Percentiles rank a stretch among this genome's conserved stretches.
Evolutionary conservation across 345 rosid species (phyloP).

Genomic region (Ceriops zippeliana): DNA sequence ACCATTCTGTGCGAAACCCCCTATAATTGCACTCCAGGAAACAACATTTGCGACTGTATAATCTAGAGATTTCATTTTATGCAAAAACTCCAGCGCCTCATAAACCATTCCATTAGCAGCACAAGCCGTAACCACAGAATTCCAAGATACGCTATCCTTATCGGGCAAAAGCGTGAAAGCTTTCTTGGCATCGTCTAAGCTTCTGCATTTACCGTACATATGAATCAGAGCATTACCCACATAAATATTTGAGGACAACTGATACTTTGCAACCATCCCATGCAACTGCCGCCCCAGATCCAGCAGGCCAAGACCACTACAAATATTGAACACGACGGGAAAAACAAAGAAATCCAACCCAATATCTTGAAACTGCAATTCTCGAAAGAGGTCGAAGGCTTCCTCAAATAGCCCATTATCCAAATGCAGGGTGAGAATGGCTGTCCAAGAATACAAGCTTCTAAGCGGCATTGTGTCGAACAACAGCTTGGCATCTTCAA

Average conservation of each 20-base stretch:
- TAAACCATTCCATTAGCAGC: conserved; percentile 27
- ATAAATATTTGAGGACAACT: conserved; percentile 18
- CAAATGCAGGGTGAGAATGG: conserved; percentile 14
- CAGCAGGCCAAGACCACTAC: conserved; percentile 14
- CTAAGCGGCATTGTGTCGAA: conserved; percentile 24
- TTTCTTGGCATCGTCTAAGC: conserved; percentile 22
- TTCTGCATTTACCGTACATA: conserved; percentile 30
- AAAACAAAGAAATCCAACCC: conserved; percentile 21
- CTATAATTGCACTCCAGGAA: conserved; percentile 61
- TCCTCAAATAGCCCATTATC: conserved; percentile 17
- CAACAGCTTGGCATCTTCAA: conserved; percentile 16
- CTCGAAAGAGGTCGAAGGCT: conserved; percentile 11
- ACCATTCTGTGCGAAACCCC: conserved; percentile 55
- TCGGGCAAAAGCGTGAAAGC: conserved; percentile 12
- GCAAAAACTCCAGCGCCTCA: conserved; percentile 32
- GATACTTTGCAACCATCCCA: conserved; percentile 22
- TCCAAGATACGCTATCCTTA: conserved; percentile 30
- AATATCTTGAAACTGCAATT: conserved; percentile 17
- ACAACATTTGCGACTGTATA: conserved; percentile 41
- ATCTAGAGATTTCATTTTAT: conserved; percentile 33
- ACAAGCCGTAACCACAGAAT: conserved; percentile 26
- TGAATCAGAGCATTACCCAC: conserved; percentile 29
- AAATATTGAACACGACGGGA: conserved; percentile 17
- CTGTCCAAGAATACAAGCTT: conserved; percentile 19
- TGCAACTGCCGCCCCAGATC: conserved; percentile 24